Evolutionary conservation across 2,329 filamentous ascomycete species (phyloP), one percentile per base, ranked within the genome.

Genomic region (Aspergillus vadensis): DNA sequence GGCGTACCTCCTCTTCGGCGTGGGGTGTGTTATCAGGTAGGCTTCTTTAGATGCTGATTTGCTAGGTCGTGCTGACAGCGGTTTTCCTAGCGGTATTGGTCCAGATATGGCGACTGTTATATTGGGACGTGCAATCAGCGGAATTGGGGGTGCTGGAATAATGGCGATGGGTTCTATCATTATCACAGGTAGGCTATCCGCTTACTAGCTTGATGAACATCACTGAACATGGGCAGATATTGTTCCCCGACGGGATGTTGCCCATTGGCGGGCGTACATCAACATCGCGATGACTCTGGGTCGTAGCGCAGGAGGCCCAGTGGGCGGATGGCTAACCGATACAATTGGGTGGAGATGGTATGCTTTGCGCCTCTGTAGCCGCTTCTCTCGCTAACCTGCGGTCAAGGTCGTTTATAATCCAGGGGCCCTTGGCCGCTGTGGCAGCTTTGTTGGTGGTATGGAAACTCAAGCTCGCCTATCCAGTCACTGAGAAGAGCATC

Each of bases 281-380:
- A 85, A 85, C 57, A 74, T 85, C 14, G 72, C 79, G 15, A 77
- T 79, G 63, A 85, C 82, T 0, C 77, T 80, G 0, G 82, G 82
- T 10, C 74, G 81, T 10, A 80, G 78, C 59, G 72, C 81, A 21
- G 84, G 84, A 32, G 83, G 83, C 1, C 81, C 83, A 0, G 58
- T 88, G 0, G 88, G 87, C 1, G 88, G 87, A 2, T 84, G 80
- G 67, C 72, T 89, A 2, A 83, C 86, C 1, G 85, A 89, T 63
- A 81, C 82, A 0, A 79, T 89, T 12, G 87, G 87, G 15, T 90
- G 87, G 88, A 77, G 88, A 72, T 88, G 86, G 86, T 85, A 63
- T 1, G 60, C 41, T 38, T 48, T 10, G 23, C 39, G 32, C 32
- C 32, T 36, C n/a, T 5, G 9, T 30, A 2, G 1, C 1, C 14